Evolutionary conservation across 345 rosid genomes (phyloP), one percentile per base, ranked within the genome.

Genomic region (Arabis hirsuta): DNA sequence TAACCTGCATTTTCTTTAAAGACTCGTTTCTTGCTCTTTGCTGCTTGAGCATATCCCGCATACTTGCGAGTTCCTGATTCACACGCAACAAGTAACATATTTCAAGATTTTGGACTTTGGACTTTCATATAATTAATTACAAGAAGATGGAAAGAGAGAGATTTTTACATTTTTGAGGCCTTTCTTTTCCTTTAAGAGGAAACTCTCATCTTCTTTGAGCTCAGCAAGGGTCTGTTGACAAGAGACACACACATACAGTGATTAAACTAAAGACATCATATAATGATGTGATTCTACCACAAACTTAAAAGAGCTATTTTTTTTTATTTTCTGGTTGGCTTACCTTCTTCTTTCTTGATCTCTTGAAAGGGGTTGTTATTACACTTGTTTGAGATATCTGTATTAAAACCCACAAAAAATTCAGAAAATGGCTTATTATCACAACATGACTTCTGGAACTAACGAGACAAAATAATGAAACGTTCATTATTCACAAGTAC

Each of bases 291-390:
- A 20, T 19, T 56, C 1, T 9, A 31, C 7, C 34, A 57, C 4
- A 66, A 20, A 46, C 7, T 7, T 2, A 42, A 31, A 8, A 12
- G 8, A 9, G 2, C 6, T 22, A 7, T 20, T 12, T 36, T 39
- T 16, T 16, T 16, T 16, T 16, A 16, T 16, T 66, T 10, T 3
- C 43, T 42, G 3, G 12, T 68, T 31, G 20, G 20, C 5, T 43
- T 73, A 86, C 93, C 90, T 88, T 88, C 63, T 82, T 90, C 90
- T 80, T 87, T 77, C 89, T 83, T 58, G 90, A 81, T 81, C 87
- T 82, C 81, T 82, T 89, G 65, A 72, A 32, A 13, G 84, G 46
- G 20, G 76, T 70, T 27, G 82, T 62, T 46, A 79, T 76, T 19
- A 73, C 82, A 34, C 73, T 65, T 2, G 71, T 65, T 42, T 73